Percentiles rank a stretch among this genome's conserved stretches.
phyloP scores from a whole-genome alignment of 2,329 filamentous ascomycete species.

The Paraphaeosphaeria minitans region DNA sequence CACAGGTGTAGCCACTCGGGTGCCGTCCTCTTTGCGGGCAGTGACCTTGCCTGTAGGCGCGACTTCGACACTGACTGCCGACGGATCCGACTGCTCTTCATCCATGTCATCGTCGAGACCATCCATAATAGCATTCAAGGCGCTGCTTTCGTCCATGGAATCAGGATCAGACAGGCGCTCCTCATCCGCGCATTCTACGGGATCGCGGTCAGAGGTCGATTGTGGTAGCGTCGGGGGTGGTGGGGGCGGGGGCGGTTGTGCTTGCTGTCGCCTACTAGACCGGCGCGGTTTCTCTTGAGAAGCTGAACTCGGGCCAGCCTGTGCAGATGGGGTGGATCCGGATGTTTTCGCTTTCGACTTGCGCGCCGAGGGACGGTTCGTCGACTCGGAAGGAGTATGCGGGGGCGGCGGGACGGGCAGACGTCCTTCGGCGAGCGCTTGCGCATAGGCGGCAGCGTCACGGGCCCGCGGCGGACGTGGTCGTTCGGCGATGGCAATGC shows the following conservation, averaged over 20 bases:
- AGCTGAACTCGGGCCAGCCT: slow-evolving; percentile 52
- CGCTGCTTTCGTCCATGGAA: slow-evolving; percentile 65
- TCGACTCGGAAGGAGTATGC: slow-evolving; percentile 41
- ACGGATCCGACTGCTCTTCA: slow-evolving; percentile 76
- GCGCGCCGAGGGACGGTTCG: slow-evolving; percentile 34
- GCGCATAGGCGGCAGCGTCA: slow-evolving; percentile 76
- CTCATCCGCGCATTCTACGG: slow-evolving; percentile 92
- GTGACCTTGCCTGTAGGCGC: slow-evolving; percentile 86
- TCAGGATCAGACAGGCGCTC: slow-evolving; percentile 78
- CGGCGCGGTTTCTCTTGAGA: slow-evolving; percentile 68
- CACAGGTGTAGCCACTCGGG: slow-evolving; percentile 80
- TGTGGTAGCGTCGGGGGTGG: slow-evolving; percentile 53
- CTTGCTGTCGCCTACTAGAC: slow-evolving; percentile 62
- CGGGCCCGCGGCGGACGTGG: slow-evolving; percentile 64
- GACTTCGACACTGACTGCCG: slow-evolving; percentile 90
- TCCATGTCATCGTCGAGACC: slow-evolving; percentile 83
- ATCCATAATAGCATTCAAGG: slow-evolving; percentile 86
- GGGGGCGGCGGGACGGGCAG: slow-evolving; percentile 40
- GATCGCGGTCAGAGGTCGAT: slow-evolving; percentile 53
- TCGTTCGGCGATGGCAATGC: slow-evolving; percentile 81
- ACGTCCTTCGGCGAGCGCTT: slow-evolving; percentile 62
- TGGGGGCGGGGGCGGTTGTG: slow-evolving; percentile 59
- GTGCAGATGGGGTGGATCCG: slow-evolving; percentile 49
- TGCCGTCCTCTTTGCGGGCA: slow-evolving; percentile 90
- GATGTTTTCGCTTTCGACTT: slow-evolving; percentile 40